Conservation (phyloP, 192 early-diverging fungal species). For the Coemansia sp. region DNA sequence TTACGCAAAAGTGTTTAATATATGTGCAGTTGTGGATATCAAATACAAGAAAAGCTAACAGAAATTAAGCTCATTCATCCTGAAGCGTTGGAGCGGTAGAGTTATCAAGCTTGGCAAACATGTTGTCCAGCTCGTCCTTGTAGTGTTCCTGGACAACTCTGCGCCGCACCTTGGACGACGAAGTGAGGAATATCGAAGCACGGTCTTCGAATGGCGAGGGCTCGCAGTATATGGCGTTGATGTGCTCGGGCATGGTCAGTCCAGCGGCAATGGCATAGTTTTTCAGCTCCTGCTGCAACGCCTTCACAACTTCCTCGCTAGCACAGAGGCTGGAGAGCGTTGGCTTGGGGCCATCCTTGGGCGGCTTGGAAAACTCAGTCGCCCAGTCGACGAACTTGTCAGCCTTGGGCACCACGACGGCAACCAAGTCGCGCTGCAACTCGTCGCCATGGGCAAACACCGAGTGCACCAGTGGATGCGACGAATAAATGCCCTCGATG, state of each 20-base stretch:
- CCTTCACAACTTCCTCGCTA: conserved; percentile 52
- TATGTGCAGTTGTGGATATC: background rate
- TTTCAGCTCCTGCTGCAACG: conserved; percentile 59
- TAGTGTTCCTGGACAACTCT: conserved; percentile 47
- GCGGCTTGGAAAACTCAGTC: background rate
- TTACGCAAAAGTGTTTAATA: conserved; percentile 3
- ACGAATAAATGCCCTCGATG: conserved; percentile 69
- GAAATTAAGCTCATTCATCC: background rate
- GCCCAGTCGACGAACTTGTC: conserved; percentile 67
- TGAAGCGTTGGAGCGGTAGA: background rate
- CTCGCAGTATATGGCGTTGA: conserved; percentile 68
- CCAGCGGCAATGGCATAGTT: conserved; percentile 58
- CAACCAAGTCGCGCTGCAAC: conserved; percentile 73
- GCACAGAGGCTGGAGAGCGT: conserved; percentile 57
- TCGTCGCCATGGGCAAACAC: conserved; percentile 85
- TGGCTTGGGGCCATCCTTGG: conserved; percentile 7
- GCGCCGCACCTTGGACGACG: conserved; percentile 82
- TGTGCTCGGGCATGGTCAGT: conserved; percentile 75
- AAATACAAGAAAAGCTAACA: background rate
- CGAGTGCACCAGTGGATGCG: conserved; percentile 73
- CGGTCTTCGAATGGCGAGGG: conserved; percentile 66
- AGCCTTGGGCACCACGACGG: conserved; percentile 76
- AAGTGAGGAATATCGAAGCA: conserved; percentile 69
- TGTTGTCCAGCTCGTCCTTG: conserved; percentile 46
- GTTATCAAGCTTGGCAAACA: conserved; percentile 55